Evolutionary conservation across 768 basidiomycete genomes (phyloP).

Genomic region (Amanita subjunquillea): DNA sequence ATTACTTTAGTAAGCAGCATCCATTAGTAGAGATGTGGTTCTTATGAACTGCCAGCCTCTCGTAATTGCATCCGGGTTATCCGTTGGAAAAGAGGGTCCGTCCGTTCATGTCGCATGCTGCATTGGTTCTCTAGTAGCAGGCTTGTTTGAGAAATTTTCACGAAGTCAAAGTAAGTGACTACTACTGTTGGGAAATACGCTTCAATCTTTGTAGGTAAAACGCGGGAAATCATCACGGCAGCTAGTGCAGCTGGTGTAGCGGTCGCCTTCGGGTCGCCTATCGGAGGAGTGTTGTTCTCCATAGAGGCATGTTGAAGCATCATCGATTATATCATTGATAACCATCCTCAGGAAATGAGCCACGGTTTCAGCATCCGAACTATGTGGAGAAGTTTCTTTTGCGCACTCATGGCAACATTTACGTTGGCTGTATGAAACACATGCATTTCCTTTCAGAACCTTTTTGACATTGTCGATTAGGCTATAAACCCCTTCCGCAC

Average conservation of each 20-base stretch:
- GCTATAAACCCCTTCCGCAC: slow-evolving; percentile 98
- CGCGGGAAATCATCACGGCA: slow-evolving; percentile 87
- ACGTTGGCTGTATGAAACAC: slow-evolving; percentile 72
- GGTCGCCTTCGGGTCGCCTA: slow-evolving; percentile 96
- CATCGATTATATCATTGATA: background rate
- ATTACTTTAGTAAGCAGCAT: slow-evolving; percentile 66
- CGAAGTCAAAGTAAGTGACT: slow-evolving; percentile 74
- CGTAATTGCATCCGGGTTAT: slow-evolving; percentile 92
- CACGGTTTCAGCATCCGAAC: slow-evolving; percentile 94
- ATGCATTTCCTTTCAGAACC: slow-evolving; percentile 1
- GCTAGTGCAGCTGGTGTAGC: slow-evolving; percentile 97
- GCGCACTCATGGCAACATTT: slow-evolving; percentile 93
- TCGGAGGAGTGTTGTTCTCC: slow-evolving; percentile 95
- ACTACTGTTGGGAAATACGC: background rate
- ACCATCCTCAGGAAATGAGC: slow-evolving; percentile 80
- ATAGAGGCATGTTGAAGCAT: slow-evolving; percentile 58
- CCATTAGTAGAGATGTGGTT: background rate
- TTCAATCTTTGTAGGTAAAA: slow-evolving; percentile 42
- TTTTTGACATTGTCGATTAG: slow-evolving; percentile 24
- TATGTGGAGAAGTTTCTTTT: slow-evolving; percentile 98
- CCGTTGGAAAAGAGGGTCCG: slow-evolving; percentile 97
- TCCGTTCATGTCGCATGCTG: slow-evolving; percentile 97
- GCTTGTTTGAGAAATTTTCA: slow-evolving; percentile 71
- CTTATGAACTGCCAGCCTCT: slow-evolving; percentile 54
- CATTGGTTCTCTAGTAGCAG: slow-evolving; percentile 83